Evolutionary conservation across 306 rosid species (phyloP).

Genomic region (Benincasa hispida): DNA sequence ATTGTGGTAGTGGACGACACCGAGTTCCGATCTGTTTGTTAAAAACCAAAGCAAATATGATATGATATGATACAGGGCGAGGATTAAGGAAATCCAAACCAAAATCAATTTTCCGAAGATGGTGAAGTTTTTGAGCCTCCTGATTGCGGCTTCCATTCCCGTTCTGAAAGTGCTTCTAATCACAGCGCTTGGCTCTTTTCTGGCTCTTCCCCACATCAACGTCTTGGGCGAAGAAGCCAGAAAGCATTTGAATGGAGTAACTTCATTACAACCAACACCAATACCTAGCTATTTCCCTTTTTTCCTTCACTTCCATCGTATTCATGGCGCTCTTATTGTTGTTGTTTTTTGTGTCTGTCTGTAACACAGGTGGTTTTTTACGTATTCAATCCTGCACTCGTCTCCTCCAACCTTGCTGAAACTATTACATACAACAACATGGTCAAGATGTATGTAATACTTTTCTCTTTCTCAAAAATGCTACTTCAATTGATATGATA

Average conservation of each 20-base stretch:
- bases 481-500: no score
- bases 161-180: slow-evolving; percentile 42
- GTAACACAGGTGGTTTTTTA: slow-evolving; percentile 32
- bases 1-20: not conserved
- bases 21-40: not conserved
- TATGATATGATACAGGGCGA: no score
- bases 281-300: not conserved
- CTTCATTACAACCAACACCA: not conserved
- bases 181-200: slow-evolving; percentile 37
- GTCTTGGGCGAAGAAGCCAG: slow-evolving; percentile 31
- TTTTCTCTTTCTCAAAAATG: no score
- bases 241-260: slow-evolving; percentile 37
- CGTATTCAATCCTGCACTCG: slow-evolving; percentile 41
- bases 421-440: slow-evolving; percentile 34
- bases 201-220: slow-evolving; percentile 32
- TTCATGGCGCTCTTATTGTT: not conserved
- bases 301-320: not conserved
- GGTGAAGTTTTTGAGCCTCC: slow-evolving; percentile 27
- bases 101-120: no score
- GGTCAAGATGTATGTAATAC: slow-evolving; percentile 20
- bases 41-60: no score
- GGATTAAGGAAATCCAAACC: no score
- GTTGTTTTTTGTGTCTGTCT: no score
- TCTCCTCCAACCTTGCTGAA: slow-evolving; percentile 23
- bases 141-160: slow-evolving; percentile 40